A percentile compares a stretch with the other conserved stretches of the same genome.
Evolutionary conservation across 163 green algal genomes (phyloP).

Genomic region (Scenedesmus sp.): DNA sequence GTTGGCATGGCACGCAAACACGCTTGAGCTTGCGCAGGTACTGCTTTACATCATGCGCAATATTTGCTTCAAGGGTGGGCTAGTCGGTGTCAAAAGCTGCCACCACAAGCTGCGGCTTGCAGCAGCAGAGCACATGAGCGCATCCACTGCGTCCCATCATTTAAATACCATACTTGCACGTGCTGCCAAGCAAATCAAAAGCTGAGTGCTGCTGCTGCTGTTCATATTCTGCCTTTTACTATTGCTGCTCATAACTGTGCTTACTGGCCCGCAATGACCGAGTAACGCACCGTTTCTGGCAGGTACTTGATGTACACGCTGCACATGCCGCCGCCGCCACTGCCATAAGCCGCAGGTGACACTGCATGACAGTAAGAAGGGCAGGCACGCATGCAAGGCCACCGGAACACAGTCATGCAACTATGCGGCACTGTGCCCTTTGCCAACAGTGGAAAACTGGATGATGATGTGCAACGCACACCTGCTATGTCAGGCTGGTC

Average conservation of each 20-base stretch:
- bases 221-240: neutral
- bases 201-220: neutral
- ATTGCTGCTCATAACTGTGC: neutral
- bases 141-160: too few relatives aligned
- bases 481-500: too few relatives aligned
- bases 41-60: too few relatives aligned
- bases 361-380: neutral
- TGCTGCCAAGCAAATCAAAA: neutral
- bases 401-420: neutral
- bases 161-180: neutral
- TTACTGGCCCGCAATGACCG: neutral
- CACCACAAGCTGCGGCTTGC: too few relatives aligned
- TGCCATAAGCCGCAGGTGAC: slow-evolving; percentile 8
- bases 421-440: too few relatives aligned
- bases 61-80: too few relatives aligned
- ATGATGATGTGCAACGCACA: too few relatives aligned
- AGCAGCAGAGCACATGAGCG: too few relatives aligned
- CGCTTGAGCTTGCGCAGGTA: neutral
- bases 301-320: slow-evolving; percentile 75
- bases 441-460: too few relatives aligned
- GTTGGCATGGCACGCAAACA: neutral
- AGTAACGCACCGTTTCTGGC: slow-evolving; percentile 31
- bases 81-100: too few relatives aligned
- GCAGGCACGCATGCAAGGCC: neutral
- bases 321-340: slow-evolving; percentile 24